Conservation (phyloP, 1,284 basidiomycete genomes). For the Porodaedalea pini region DNA sequence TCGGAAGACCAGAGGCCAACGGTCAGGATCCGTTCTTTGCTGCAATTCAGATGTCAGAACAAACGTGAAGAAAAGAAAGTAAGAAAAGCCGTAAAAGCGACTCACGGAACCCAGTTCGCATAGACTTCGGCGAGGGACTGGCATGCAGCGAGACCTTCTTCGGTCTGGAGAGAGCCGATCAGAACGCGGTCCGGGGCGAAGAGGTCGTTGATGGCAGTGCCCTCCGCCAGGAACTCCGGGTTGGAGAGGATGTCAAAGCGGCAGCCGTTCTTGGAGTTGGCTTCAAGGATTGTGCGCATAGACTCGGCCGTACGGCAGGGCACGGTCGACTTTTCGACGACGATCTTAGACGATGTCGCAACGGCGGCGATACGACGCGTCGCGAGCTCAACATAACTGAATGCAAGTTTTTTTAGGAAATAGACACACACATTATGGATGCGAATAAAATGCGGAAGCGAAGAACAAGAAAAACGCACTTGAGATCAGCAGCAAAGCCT, state of each 20-base stretch:
- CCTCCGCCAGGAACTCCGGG: conserved; percentile 98
- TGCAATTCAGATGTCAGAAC: conserved; percentile 27
- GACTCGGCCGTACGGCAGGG: conserved; percentile 98
- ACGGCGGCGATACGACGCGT: conserved; percentile 94
- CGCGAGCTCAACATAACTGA: conserved; percentile 92
- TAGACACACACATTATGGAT: conserved; percentile 19
- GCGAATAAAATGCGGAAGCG: conserved; percentile 16
- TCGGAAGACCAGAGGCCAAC: conserved; percentile 99
- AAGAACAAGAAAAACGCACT: conserved; percentile 50
- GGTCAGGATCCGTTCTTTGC: conserved; percentile 78
- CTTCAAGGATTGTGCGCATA: conserved; percentile 98
- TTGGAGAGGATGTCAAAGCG: conserved; percentile 99
- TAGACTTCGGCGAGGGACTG: conserved; percentile 78
- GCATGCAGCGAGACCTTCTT: conserved; percentile 82
- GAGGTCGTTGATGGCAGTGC: conserved; percentile 91
- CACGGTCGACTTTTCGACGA: conserved; percentile 99
- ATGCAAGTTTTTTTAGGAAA: not conserved
- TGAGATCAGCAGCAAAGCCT: conserved; percentile 96
- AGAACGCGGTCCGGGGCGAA: conserved; percentile 91
- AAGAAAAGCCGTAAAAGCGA: conserved; percentile 22
- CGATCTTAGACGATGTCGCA: conserved; percentile 91
- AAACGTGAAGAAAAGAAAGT: not conserved
- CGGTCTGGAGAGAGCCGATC: conserved; percentile 91
- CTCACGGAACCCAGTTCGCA: conserved; percentile 92
- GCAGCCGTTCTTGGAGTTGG: conserved; percentile 90